Base-by-base conservation (phyloP, 2,329 filamentous ascomycete genomes). In the Ophiostoma sp. region DNA sequence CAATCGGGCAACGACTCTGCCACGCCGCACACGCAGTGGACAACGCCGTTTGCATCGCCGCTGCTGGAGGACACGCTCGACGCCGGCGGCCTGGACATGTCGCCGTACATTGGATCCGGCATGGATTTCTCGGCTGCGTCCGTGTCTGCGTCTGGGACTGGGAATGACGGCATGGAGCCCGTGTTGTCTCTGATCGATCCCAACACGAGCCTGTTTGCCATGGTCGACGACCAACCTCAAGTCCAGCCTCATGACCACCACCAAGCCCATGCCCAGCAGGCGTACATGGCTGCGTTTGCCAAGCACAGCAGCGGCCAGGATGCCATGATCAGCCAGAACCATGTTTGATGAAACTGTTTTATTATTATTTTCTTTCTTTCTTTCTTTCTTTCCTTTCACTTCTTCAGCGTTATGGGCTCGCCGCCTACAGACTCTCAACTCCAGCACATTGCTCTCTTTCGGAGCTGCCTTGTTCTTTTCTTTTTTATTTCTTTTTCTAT, bases 1-100 rank as follows among this genome's bases (percentile, higher is more conserved):
- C 31, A 33, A 17, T 36, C 60, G 2, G 20, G 4, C 20, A 66
- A 44, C 35, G 35, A 66, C 15, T 11, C 11, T 2, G n/a, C 36
- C 4, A 67, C 65, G 5, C 65, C 65, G 3, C 65, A 67, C 65
- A 31, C 65, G 2, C 66, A 52, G 41, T 68, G 67, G 67, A 60
- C 52, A 31, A 39, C 67, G 52, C 67, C 67, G 23, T 60, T 67
- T 62, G 36, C 64, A 31, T 67, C 44, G 39, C 67, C 67, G 36
- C 65, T 17, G n/a, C 65, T 67, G 7, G 65, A 27, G 20, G 65
- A 48, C n/a, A 33, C 39, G 39, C 65, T 67, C 1, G 65, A 67
- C 65, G n/a, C 17, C 35, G 36, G n/a, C 54, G 3, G 27, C 5
- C 31, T 64, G 1, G 62, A 65, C 35, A 65, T 65, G 62, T 65